Evolutionary conservation across 1,284 basidiomycete species (phyloP).

Genomic region (Hemileia vastatrix): DNA sequence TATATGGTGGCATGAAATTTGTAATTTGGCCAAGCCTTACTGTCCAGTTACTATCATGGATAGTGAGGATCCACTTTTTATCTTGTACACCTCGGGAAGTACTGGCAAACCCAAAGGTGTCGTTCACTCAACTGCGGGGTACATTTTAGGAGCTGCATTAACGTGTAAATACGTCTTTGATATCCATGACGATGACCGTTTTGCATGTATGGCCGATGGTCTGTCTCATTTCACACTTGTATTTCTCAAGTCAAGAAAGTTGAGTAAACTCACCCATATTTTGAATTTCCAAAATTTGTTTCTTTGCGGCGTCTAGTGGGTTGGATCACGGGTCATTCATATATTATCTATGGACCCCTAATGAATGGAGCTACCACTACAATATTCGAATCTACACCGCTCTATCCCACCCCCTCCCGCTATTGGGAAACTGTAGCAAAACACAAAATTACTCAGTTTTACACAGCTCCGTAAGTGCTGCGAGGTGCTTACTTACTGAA

Average conservation of each 20-base stretch:
- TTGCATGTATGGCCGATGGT: conserved; percentile 91
- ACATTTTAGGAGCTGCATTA: conserved; percentile 47
- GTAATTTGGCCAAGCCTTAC: conserved; percentile 71
- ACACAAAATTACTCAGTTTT: conserved; percentile 67
- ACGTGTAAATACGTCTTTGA: conserved; percentile 83
- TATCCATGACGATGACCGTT: conserved; percentile 59
- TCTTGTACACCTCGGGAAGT: conserved; percentile 74
- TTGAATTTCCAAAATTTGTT: conserved; percentile 32
- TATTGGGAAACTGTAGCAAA: conserved; percentile 96
- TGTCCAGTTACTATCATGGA: conserved; percentile 79
- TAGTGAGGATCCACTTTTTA: conserved; percentile 90
- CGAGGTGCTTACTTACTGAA: no score
- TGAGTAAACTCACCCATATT: conserved; percentile 37
- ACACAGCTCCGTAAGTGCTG: conserved; percentile 28
- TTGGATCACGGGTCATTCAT: conserved; percentile 98
- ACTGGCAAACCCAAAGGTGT: conserved; percentile 97
- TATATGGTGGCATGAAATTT: conserved; percentile 93
- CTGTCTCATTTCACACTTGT: background rate
- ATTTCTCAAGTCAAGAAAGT: conserved; percentile 31
- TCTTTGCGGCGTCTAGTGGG: conserved; percentile 53
- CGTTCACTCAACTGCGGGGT: conserved; percentile 80
- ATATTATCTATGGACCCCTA: conserved; percentile 94
- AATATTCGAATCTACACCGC: conserved; percentile 92
- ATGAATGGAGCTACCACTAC: conserved; percentile 75
- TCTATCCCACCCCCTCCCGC: conserved; percentile 88